phyloP scores from a whole-genome alignment of 768 basidiomycete species.

The Sporobolomyces phaffii region DNA sequence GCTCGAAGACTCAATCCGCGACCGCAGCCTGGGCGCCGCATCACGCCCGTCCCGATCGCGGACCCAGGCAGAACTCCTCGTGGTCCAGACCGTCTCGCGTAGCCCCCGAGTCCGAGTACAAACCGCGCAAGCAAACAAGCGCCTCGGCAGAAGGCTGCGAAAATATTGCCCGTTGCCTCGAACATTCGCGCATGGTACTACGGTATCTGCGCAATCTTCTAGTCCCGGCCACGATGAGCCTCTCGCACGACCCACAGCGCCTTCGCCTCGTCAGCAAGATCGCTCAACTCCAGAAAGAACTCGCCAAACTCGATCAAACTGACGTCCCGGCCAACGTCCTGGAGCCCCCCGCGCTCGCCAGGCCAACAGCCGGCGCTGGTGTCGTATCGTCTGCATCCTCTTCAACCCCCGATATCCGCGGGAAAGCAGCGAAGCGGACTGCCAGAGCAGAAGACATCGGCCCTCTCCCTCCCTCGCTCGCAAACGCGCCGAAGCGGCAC shows the following conservation, averaged over 20 bases:
- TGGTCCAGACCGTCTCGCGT: too few relatives aligned
- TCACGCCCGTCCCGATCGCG: too few relatives aligned
- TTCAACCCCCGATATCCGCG: not conserved
- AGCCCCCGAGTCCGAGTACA: too few relatives aligned
- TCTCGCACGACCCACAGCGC: slow-evolving; percentile 7
- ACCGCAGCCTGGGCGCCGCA: too few relatives aligned
- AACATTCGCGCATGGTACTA: slow-evolving; percentile 9
- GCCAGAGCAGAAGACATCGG: not conserved
- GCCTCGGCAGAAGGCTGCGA: not conserved
- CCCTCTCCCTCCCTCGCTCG: slow-evolving; percentile 30
- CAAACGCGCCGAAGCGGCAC: slow-evolving; percentile 61
- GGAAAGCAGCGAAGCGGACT: slow-evolving; percentile 3
- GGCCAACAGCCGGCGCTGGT: not conserved
- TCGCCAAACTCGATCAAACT: slow-evolving; percentile 9
- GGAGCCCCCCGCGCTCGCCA: not conserved
- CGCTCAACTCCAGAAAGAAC: slow-evolving; percentile 13
- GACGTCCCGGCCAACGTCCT: not conserved
- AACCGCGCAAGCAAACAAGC: not conserved
- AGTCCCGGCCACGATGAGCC: not conserved
- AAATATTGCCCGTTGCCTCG: not conserved
- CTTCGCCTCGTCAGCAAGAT: slow-evolving; percentile 14
- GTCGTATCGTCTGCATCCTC: not conserved
- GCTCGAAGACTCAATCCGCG: too few relatives aligned
- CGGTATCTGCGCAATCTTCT: not conserved
- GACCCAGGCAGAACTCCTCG: too few relatives aligned